Evolutionary conservation across 345 rosid species (phyloP).

Genomic region (Durio zibethinus): DNA sequence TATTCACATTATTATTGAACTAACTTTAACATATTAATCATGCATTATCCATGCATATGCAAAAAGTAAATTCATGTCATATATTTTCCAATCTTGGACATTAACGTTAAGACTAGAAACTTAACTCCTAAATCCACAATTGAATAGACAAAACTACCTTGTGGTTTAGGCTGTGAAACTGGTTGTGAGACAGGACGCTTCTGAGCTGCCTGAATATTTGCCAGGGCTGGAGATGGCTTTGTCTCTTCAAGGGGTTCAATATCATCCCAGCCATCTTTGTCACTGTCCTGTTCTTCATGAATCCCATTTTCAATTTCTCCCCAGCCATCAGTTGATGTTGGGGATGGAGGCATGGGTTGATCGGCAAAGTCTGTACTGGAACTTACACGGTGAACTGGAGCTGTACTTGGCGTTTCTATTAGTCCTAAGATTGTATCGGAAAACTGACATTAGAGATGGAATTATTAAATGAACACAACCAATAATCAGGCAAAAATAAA

Average conservation of each 20-base stretch:
- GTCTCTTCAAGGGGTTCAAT: slow-evolving; percentile 87
- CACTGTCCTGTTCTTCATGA: slow-evolving; percentile 64
- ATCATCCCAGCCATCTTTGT: slow-evolving; percentile 98
- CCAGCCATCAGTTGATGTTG: slow-evolving; percentile 98
- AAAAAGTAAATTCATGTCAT: not conserved
- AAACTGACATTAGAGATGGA: slow-evolving; percentile 18
- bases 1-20: not conserved
- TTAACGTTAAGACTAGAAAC: not conserved
- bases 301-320: slow-evolving; percentile 91
- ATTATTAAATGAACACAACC: slow-evolving; percentile 2
- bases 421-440: slow-evolving; percentile 33
- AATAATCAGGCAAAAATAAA: slow-evolving; percentile 3
- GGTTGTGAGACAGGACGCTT: slow-evolving; percentile 66
- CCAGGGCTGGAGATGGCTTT: slow-evolving; percentile 73
- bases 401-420: slow-evolving; percentile 48
- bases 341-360: slow-evolving; percentile 70
- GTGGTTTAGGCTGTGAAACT: slow-evolving; percentile 56
- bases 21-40: not conserved
- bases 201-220: slow-evolving; percentile 92
- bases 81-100: not conserved
- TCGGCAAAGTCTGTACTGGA: slow-evolving; percentile 70
- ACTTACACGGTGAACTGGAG: slow-evolving; percentile 46
- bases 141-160: slow-evolving; percentile 44
- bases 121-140: not conserved
- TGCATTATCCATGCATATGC: not conserved